These are phyloP conservation scores for Leccinum variabile DNA, from an alignment of 1,284 basidiomycete species.

Conservation along the genomic window DNA sequence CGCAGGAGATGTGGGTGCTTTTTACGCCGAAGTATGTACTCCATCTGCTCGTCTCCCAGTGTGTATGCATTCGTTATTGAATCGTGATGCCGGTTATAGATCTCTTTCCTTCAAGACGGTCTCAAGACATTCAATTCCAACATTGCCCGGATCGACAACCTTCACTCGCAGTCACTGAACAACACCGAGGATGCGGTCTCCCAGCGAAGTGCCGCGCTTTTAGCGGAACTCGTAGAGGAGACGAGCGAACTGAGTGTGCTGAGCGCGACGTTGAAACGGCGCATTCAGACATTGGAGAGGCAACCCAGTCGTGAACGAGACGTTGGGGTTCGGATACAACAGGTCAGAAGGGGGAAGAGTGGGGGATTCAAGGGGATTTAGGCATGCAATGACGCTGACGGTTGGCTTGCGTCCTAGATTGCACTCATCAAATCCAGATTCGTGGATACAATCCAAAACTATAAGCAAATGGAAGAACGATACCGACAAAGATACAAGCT, in stretches of 20 bases:
- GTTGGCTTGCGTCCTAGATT: no score
- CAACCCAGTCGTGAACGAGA: constrained; percentile 73
- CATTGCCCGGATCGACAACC: neutral
- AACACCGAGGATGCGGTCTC: constrained; percentile 66
- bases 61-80: neutral
- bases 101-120: neutral
- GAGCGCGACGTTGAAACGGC: constrained; percentile 33
- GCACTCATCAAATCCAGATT: no score
- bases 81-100: neutral
- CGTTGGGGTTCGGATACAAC: constrained; percentile 79
- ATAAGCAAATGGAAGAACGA: no score
- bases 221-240: neutral
- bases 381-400: no score
- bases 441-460: no score
- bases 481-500: no score
- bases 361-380: no score
- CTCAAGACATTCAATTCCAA: neutral
- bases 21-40: neutral
- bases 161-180: constrained; percentile 57
- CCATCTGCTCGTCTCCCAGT: neutral
- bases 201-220: neutral
- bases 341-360: constrained; percentile 47
- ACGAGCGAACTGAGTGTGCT: neutral
- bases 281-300: constrained; percentile 77
- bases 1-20: neutral